Percentiles rank a stretch among this genome's conserved stretches.
These are phyloP conservation scores for Geotrichum europaeum DNA, from an alignment of 1,139 yeast species.

Conservation along the genomic window DNA sequence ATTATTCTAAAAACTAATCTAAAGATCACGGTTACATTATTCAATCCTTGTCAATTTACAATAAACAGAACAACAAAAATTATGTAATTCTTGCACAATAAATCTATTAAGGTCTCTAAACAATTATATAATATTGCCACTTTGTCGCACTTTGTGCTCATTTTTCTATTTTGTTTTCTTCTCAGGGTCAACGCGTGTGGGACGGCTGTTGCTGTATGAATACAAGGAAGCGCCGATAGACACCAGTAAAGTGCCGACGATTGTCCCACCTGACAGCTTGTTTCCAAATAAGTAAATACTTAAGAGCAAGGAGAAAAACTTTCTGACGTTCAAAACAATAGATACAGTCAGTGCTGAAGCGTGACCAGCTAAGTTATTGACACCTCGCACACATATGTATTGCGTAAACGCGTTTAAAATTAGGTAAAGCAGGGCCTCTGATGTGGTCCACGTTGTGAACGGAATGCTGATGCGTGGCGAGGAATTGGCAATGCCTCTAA, in stretches of 20 bases:
- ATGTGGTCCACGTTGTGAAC: not conserved
- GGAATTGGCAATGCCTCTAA: conserved; percentile 11
- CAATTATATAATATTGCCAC: not conserved
- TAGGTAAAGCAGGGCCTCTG: conserved; percentile 20
- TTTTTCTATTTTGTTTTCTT: conserved; percentile 6
- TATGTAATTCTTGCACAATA: not conserved
- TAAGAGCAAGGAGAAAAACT: conserved; percentile 52
- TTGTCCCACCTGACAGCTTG: conserved; percentile 36
- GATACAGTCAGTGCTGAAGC: conserved; percentile 58
- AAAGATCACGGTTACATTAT: not conserved
- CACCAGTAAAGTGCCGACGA: conserved; percentile 47
- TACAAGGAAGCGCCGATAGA: conserved; percentile 52
- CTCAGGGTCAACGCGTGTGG: not conserved
- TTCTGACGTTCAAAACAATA: conserved; percentile 53
- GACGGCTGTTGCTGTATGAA: conserved; percentile 18
- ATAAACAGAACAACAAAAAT: not conserved
- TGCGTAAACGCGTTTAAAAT: conserved; percentile 53
- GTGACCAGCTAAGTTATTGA: conserved; percentile 52
- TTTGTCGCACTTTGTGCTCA: not conserved
- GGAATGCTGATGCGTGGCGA: conserved; percentile 1
- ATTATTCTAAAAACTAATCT: not conserved
- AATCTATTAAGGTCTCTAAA: not conserved
- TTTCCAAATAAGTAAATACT: conserved; percentile 49
- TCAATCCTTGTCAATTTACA: not conserved
- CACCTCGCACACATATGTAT: conserved; percentile 60